phyloP scores from a whole-genome alignment of 495 filamentous ascomycete species.

The Penicillium flavigenum region DNA sequence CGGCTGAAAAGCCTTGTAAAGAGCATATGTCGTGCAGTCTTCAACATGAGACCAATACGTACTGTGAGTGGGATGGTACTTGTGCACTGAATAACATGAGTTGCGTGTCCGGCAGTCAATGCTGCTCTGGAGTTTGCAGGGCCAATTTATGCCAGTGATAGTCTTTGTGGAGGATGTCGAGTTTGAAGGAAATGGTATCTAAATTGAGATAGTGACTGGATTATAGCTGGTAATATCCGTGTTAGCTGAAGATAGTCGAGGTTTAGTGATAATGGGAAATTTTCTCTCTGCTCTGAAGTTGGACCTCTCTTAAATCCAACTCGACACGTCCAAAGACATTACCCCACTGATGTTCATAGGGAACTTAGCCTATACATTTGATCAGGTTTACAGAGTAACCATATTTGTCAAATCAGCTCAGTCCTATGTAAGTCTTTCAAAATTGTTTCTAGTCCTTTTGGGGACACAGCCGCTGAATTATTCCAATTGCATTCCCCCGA shows the following conservation, averaged over 20 bases:
- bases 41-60: background rate
- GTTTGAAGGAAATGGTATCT: background rate
- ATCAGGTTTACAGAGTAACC: background rate
- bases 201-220: background rate
- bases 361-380: background rate
- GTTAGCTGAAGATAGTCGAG: background rate
- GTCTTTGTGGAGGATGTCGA: background rate
- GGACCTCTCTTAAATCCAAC: background rate
- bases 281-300: background rate
- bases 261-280: background rate
- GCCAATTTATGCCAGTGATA: conserved; percentile 1
- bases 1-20: background rate
- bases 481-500: conserved; percentile 15
- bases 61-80: conserved; percentile 4
- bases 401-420: background rate
- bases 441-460: background rate
- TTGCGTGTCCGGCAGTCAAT: background rate
- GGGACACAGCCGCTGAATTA: conserved; percentile 5
- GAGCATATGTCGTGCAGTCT: conserved; percentile 1
- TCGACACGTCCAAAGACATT: background rate
- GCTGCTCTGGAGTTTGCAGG: conserved; percentile 1
- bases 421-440: background rate
- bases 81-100: background rate
- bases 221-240: background rate
- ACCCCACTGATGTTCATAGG: background rate